Conservation (phyloP, 768 basidiomycete genomes). For the Hortiboletus campestris region DNA sequence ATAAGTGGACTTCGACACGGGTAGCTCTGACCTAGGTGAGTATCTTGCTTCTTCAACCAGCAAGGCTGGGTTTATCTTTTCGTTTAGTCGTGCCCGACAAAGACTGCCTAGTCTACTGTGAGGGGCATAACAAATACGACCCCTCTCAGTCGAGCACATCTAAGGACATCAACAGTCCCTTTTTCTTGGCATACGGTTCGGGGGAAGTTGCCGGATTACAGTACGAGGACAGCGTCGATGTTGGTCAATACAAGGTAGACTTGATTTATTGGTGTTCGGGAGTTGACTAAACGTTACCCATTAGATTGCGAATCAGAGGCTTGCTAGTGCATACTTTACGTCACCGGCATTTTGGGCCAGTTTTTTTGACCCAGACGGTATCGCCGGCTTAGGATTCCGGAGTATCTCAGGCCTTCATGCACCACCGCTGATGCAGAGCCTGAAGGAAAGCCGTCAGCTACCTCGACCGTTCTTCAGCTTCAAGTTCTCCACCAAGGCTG, state of each 20-base stretch:
- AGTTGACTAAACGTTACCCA: not conserved
- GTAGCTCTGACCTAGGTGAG: constrained; percentile 44
- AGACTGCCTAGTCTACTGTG: constrained; percentile 24
- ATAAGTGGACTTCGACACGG: constrained; percentile 49
- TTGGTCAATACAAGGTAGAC: constrained; percentile 33
- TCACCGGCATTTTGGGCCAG: not conserved
- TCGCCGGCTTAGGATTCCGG: constrained; percentile 41
- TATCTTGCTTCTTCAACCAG: not conserved
- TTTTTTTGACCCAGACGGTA: constrained; percentile 30
- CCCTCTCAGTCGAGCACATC: constrained; percentile 26
- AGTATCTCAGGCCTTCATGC: constrained; percentile 34
- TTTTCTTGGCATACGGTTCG: constrained; percentile 38
- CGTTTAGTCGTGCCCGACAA: constrained; percentile 33
- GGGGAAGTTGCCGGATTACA: constrained; percentile 32
- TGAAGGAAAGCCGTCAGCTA: constrained; percentile 33
- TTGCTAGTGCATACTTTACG: constrained; percentile 14
- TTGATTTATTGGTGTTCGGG: not conserved
- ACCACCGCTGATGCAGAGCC: constrained; percentile 40
- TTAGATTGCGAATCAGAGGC: constrained; percentile 33
- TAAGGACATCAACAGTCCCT: constrained; percentile 6
- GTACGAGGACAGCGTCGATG: constrained; percentile 37
- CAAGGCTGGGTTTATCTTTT: not conserved
- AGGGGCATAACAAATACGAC: constrained; percentile 28
- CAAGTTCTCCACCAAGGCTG: constrained; percentile 36
- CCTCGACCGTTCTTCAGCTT: constrained; percentile 39